Evolutionary conservation across 805 yeast species (phyloP), one percentile per base, ranked within the genome.

Genomic region (Phaffomyces antillensis): DNA sequence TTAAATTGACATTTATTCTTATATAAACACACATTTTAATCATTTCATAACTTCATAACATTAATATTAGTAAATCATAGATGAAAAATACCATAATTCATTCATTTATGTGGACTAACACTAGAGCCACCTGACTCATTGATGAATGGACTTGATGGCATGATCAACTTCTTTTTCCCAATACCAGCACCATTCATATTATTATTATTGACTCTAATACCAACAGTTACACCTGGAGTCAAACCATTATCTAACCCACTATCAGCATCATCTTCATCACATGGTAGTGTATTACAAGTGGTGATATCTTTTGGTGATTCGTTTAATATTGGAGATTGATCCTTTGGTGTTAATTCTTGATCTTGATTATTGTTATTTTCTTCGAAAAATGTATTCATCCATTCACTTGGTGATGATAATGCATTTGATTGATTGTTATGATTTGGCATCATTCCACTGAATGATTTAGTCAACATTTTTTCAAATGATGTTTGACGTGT

Each of bases 381-480:
- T 26, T 47, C 42, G 41, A 55, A 52, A 7, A 59, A 46, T 20
- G 50, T 54, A 25, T 49, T 49, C 54, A 58, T 52, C 62, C 62
- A 58, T n/a, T 53, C 58, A 37, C 49, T 46, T 36, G 59, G 61
- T 11, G 61, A 52, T 41, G 47, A 38, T 38, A 38, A 18, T 17
- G 35, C 42, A 20, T 20, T 20, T 20, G 23, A 20, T 20, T 20
- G 23, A 15, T 46, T 49, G 16, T 26, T 39, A 8, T 47, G 44
- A 7, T 48, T 43, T 3, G 57, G 58, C 9, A 54, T 44, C 15
- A 42, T 51, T 6, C 59, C 61, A 37, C 57, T 56, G 61, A 40
- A 75, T 65, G 42, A 76, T 66, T 41, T 72, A 58, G 50, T 67
- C 10, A 59, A 36, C 63, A 59, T 56, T 38, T 58, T 66, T 44